Conservation (phyloP, 2,329 filamentous ascomycete genomes). For the Knoxdaviesia capensis region DNA sequence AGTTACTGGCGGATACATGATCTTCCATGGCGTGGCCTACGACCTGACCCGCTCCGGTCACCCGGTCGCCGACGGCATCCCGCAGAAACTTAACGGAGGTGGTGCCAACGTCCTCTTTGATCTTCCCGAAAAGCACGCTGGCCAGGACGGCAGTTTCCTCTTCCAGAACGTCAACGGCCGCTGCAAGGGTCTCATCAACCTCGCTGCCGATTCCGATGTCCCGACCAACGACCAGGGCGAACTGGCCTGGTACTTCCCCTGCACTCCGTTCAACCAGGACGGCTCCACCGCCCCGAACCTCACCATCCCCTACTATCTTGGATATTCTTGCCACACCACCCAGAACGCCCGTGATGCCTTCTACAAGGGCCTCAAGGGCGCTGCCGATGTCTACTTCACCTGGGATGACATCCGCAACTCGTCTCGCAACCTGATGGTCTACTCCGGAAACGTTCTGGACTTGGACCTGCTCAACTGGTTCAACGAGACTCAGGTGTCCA, state of each 20-base stretch:
- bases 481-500: slow-evolving; percentile 57
- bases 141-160: slow-evolving; percentile 87
- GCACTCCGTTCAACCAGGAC: slow-evolving; percentile 79
- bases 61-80: slow-evolving; percentile 61
- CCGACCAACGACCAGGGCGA: slow-evolving; percentile 53
- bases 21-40: slow-evolving; percentile 85
- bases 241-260: slow-evolving; percentile 94
- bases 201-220: slow-evolving; percentile 50
- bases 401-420: slow-evolving; percentile 87
- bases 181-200: slow-evolving; percentile 78
- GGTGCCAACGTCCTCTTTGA: slow-evolving; percentile 73
- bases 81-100: slow-evolving; percentile 22
- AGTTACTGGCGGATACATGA: slow-evolving; percentile 71
- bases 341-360: slow-evolving; percentile 47
- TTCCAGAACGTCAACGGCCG: slow-evolving; percentile 98
- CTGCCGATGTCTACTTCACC: slow-evolving; percentile 85
- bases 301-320: slow-evolving; percentile 56
- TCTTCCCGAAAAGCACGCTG: slow-evolving; percentile 59
- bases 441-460: slow-evolving; percentile 84
- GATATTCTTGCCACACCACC: slow-evolving; percentile 79
- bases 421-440: slow-evolving; percentile 80
- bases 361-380: slow-evolving; percentile 43
- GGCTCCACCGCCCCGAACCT: slow-evolving; percentile 61
- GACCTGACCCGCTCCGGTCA: slow-evolving; percentile 61
- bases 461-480: slow-evolving; percentile 81